Conservation (phyloP, 2,329 filamentous ascomycete genomes). For the Microascus cirrosus region DNA sequence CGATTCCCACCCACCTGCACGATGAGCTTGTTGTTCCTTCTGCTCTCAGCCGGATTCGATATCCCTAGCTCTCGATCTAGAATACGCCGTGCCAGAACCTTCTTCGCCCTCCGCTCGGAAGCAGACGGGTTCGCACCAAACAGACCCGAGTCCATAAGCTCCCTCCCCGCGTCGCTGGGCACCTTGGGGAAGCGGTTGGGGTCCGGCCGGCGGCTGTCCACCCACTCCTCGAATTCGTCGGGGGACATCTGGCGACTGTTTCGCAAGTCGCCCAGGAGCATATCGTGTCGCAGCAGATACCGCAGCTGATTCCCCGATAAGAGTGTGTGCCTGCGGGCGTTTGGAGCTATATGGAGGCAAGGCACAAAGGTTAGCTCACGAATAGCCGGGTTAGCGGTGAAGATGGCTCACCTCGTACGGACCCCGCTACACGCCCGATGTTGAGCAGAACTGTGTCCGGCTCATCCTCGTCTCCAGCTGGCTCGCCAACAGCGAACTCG, state of each 20-base stretch:
- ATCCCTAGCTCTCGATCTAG: slow-evolving; percentile 74
- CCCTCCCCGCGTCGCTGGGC: slow-evolving; percentile 64
- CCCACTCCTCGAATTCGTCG: neutral
- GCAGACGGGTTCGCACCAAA: slow-evolving; percentile 53
- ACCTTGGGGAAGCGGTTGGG: slow-evolving; percentile 66
- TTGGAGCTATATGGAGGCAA: neutral
- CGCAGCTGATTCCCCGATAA: neutral
- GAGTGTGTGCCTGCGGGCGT: neutral
- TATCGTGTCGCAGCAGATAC: neutral
- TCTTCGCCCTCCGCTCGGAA: slow-evolving; percentile 15
- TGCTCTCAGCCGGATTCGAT: slow-evolving; percentile 40
- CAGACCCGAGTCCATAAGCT: slow-evolving; percentile 70
- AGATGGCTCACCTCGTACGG: neutral
- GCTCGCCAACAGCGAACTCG: neutral
- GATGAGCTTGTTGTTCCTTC: slow-evolving; percentile 53
- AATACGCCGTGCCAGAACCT: slow-evolving; percentile 57
- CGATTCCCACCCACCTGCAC: slow-evolving; percentile 40
- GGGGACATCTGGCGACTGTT: neutral
- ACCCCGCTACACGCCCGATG: neutral
- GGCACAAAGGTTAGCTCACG: neutral
- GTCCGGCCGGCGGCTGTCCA: slow-evolving; percentile 19
- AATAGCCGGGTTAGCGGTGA: neutral
- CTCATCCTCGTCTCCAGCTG: neutral
- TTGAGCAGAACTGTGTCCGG: neutral
- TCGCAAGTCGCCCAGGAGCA: neutral